A percentile compares a stretch with the other conserved stretches of the same genome.
Conservation (phyloP, 148 eudicot genomes). For the Talinum fruticosum region DNA sequence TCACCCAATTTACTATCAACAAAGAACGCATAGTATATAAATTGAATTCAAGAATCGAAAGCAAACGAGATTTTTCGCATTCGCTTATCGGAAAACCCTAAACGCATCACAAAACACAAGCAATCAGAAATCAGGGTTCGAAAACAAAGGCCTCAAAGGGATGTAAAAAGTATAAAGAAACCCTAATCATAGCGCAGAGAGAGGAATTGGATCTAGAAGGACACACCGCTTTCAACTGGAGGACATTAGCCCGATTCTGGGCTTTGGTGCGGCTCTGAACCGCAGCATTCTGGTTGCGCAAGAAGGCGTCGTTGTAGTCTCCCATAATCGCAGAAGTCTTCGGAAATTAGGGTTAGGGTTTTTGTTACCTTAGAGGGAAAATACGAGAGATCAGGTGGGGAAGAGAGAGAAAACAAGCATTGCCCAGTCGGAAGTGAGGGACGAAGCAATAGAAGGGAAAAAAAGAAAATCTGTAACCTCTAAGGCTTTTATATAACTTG, state of each 20-base stretch:
- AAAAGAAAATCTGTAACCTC: background rate
- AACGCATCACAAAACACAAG: background rate
- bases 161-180: background rate
- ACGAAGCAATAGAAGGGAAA: background rate
- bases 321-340: conserved; percentile 40
- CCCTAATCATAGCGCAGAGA: background rate
- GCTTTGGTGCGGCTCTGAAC: conserved; percentile 81
- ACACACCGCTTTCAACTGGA: conserved; percentile 70
- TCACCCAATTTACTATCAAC: background rate
- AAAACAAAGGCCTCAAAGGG: too few species aligned
- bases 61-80: background rate
- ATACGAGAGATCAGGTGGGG: background rate
- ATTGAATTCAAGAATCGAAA: background rate
- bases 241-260: conserved; percentile 80
- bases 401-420: conserved; percentile 15
- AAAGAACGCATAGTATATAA: background rate
- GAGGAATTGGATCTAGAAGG: background rate
- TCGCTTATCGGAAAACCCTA: conserved; percentile 5
- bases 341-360: conserved; percentile 29
- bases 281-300: conserved; percentile 71
- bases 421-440: background rate
- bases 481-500: background rate
- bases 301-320: conserved; percentile 65
- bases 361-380: background rate
- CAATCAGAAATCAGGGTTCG: background rate